Percentiles rank a stretch among this genome's conserved stretches.
Evolutionary conservation across 2,329 filamentous ascomycete genomes (phyloP).

Genomic region (Apiospora kogelbergensis): DNA sequence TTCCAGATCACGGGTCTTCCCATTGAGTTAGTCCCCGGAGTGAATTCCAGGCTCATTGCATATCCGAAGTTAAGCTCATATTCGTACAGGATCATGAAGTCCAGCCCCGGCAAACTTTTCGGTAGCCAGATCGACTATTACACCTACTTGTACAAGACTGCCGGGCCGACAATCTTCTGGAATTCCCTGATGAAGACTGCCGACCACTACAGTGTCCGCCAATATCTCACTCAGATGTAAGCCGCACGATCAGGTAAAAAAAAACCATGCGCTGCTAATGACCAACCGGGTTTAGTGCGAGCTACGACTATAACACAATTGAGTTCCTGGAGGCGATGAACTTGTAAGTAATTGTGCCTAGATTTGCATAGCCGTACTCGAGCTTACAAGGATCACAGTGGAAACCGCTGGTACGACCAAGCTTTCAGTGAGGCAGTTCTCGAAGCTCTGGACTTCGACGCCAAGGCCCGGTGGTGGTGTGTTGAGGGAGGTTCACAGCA

Average conservation of each 20-base stretch:
- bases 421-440: conserved; percentile 19
- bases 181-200: conserved; percentile 12
- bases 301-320: conserved; percentile 14
- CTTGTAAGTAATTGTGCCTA: conserved; percentile 13
- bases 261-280: not conserved
- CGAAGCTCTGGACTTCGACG: conserved; percentile 20
- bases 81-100: not conserved
- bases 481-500: conserved; percentile 18
- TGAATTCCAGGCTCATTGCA: not conserved
- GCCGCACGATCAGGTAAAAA: not conserved
- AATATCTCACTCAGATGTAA: conserved; percentile 7
- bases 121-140: not conserved
- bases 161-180: not conserved
- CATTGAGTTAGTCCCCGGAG: not conserved
- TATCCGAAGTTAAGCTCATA: not conserved
- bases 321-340: conserved; percentile 9
- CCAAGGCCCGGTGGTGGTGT: conserved; percentile 14
- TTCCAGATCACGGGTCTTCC: conserved; percentile 3
- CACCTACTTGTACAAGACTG: not conserved
- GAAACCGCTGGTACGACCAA: conserved; percentile 19
- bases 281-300: not conserved
- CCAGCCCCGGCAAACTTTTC: not conserved
- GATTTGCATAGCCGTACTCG: not conserved
- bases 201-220: conserved; percentile 16
- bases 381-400: conserved; percentile 5